Percentiles rank a stretch among this genome's conserved stretches.
phyloP scores from a whole-genome alignment of 75 land plant genomes.

The Sequoiadendron giganteum region DNA sequence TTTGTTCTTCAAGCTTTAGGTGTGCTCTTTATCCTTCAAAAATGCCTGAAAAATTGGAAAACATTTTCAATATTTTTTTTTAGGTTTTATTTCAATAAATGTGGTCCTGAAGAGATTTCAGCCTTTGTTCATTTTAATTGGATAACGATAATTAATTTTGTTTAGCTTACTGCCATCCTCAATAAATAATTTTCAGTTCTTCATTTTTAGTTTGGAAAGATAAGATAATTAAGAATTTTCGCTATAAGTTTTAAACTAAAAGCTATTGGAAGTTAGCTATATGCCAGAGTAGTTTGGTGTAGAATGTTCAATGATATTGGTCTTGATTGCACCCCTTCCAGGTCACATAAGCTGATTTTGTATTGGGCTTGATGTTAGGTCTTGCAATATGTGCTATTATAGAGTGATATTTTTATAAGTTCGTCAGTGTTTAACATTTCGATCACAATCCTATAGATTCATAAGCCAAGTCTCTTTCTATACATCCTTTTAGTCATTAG shows the following conservation, averaged over 20 bases:
- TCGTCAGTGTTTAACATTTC: not conserved
- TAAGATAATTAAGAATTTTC: not conserved
- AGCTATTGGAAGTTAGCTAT: not conserved
- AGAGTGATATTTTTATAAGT: not conserved
- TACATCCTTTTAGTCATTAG: not conserved
- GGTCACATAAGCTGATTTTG: not conserved
- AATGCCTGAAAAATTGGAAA: not conserved
- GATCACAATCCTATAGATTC: not conserved
- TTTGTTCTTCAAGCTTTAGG: constrained; percentile 91
- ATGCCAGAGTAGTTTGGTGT: not conserved
- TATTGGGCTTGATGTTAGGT: not conserved
- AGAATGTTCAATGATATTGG: not conserved
- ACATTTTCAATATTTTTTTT: not conserved
- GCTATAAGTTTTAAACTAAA: not conserved
- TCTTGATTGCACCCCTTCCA: not conserved
- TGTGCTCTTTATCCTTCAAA: constrained; percentile 18
- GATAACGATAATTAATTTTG: not conserved
- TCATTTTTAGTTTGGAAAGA: not conserved
- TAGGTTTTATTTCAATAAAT: not conserved
- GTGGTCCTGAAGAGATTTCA: not conserved
- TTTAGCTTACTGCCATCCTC: not conserved
- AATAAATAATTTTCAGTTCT: not conserved
- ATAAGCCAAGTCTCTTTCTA: not conserved
- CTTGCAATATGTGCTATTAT: not conserved
- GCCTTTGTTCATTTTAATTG: not conserved